Evolutionary conservation across 2,329 filamentous ascomycete species (phyloP).

Genomic region (Colletotrichum theobromicola): DNA sequence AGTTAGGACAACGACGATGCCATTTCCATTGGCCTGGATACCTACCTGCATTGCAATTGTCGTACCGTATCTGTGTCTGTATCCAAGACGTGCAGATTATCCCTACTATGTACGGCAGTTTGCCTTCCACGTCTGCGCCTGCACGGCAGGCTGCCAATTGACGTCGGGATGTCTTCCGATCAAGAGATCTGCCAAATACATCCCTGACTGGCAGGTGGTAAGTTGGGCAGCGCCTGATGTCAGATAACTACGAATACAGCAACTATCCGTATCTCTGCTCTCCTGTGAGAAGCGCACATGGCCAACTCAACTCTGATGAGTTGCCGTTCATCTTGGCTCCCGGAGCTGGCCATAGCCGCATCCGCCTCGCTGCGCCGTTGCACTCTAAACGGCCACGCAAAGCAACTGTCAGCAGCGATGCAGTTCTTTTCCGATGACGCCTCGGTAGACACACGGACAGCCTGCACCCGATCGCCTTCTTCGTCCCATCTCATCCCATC

Average conservation of each 20-base stretch:
- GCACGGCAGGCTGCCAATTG: not conserved
- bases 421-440: not conserved
- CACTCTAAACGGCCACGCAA: not conserved
- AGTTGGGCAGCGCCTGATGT: not conserved
- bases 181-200: not conserved
- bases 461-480: not conserved
- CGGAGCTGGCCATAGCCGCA: not conserved
- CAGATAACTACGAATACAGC: not conserved
- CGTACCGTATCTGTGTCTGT: too few relatives aligned
- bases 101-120: not conserved
- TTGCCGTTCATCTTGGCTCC: not conserved
- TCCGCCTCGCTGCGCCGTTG: not conserved
- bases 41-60: not conserved
- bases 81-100: too few relatives aligned
- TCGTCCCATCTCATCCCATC: not conserved
- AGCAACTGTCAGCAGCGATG: not conserved
- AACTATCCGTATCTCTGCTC: not conserved
- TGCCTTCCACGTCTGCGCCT: not conserved
- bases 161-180: not conserved
- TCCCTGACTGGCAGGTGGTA: not conserved
- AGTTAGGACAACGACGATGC: not conserved
- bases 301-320: not conserved
- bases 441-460: not conserved
- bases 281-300: not conserved
- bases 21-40: not conserved